Conservation (phyloP, 495 filamentous ascomycete species). For the Aspergillus leporis region DNA sequence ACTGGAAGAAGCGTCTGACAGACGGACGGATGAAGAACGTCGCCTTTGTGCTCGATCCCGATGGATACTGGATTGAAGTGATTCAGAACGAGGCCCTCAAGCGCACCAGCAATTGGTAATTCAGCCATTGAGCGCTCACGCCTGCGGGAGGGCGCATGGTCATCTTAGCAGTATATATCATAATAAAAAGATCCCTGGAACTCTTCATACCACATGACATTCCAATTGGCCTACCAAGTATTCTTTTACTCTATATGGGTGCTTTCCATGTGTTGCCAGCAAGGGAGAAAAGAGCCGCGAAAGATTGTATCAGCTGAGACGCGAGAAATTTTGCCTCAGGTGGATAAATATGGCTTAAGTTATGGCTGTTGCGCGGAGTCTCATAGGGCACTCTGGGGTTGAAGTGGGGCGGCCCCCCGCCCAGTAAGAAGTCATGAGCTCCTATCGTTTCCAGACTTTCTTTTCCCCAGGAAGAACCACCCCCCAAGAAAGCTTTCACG, state of each 20-base stretch:
- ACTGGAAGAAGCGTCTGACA: slow-evolving; percentile 92
- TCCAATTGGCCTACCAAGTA: too few species aligned
- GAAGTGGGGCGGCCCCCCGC: slow-evolving; percentile 4
- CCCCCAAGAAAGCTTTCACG: background rate
- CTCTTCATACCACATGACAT: background rate
- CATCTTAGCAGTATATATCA: background rate
- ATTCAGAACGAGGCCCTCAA: slow-evolving; percentile 67
- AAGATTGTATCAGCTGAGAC: background rate
- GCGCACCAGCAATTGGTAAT: slow-evolving; percentile 47
- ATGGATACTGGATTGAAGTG: slow-evolving; percentile 90
- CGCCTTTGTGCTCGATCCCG: slow-evolving; percentile 92
- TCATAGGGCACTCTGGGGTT: background rate
- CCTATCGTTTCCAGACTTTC: background rate
- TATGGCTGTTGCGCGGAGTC: background rate
- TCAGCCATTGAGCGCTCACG: background rate
- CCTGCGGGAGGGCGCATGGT: background rate
- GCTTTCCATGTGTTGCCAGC: too few species aligned
- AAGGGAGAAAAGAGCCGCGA: too few species aligned
- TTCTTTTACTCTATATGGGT: too few species aligned
- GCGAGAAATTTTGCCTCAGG: background rate
- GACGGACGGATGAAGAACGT: slow-evolving; percentile 93
- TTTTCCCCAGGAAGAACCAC: slow-evolving; percentile 8
- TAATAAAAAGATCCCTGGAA: background rate
- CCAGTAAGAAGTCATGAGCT: slow-evolving; percentile 1
- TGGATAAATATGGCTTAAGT: background rate